Evolutionary conservation across 345 rosid genomes (phyloP).

Genomic region (Eucalyptus sideroxylon): DNA sequence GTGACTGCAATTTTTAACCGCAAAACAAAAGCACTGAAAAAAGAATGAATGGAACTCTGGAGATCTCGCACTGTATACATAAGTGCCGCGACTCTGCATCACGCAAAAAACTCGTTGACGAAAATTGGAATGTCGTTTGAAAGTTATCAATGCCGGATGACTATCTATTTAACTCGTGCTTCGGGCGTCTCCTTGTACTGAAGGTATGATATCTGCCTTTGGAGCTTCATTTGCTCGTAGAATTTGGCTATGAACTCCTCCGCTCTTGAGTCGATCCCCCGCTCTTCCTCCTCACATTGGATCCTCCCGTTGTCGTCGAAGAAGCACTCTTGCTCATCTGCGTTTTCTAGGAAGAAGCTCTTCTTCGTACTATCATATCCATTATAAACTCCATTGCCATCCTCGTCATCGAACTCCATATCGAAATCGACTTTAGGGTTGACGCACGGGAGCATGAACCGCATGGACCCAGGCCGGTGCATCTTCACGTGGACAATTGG

Average conservation of each 20-base stretch:
- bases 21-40: background rate
- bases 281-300: conserved; percentile 5
- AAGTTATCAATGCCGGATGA: background rate
- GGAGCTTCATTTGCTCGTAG: conserved; percentile 65
- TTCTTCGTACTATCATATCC: background rate
- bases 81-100: background rate
- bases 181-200: conserved; percentile 23
- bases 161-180: background rate
- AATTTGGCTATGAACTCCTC: conserved; percentile 81
- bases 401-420: conserved; percentile 22
- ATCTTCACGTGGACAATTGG: conserved; percentile 65
- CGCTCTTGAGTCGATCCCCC: conserved; percentile 71
- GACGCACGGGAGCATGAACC: conserved; percentile 63
- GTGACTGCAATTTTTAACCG: background rate
- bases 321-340: background rate
- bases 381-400: background rate
- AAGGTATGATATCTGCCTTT: conserved; percentile 60
- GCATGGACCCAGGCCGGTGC: conserved; percentile 50
- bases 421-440: conserved; percentile 43
- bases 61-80: background rate
- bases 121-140: background rate
- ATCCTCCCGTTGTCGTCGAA: background rate
- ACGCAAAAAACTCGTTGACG: background rate
- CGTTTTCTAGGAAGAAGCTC: conserved; percentile 1
- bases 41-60: background rate